These are phyloP conservation scores for Ophiostoma sp. DNA, from an alignment of 2,329 filamentous ascomycete species.

Conservation along the genomic window DNA sequence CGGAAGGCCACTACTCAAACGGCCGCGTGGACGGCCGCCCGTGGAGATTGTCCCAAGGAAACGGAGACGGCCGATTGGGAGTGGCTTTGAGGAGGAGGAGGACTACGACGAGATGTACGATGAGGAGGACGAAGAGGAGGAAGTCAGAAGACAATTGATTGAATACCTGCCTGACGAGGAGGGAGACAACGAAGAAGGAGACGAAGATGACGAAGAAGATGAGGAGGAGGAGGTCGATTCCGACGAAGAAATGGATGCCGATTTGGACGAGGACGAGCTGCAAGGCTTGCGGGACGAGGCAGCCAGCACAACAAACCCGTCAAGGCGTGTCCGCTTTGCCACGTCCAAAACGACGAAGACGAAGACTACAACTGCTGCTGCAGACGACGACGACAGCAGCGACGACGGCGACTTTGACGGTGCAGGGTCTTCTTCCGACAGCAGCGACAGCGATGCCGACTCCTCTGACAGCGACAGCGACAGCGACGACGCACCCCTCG, in stretches of 20 bases:
- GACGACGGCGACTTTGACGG: not conserved
- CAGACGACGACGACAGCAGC: not conserved
- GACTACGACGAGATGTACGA: not conserved
- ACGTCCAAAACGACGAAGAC: not conserved
- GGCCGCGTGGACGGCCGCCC: conserved; percentile 60
- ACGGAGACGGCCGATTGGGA: conserved; percentile 40
- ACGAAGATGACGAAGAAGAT: not conserved
- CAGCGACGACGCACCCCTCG: conserved; percentile 19
- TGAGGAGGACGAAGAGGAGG: not conserved
- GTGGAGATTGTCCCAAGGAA: conserved; percentile 75
- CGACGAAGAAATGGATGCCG: not conserved
- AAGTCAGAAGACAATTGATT: not conserved
- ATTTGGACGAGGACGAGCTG: not conserved
- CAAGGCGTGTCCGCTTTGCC: not conserved
- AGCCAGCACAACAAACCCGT: not conserved
- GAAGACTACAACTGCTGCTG: not conserved
- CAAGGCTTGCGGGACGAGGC: not conserved
- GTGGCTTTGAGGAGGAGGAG: not conserved
- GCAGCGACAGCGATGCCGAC: not conserved
- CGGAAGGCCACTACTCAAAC: conserved; percentile 68
- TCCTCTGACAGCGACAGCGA: conserved; percentile 23
- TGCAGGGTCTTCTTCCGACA: too few relatives aligned
- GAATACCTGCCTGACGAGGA: not conserved
- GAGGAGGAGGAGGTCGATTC: not conserved
- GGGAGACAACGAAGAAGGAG: not conserved